These are phyloP conservation scores for Aureobasidium sp. DNA, from an alignment of 2,329 filamentous ascomycete genomes.

Conservation along the genomic window DNA sequence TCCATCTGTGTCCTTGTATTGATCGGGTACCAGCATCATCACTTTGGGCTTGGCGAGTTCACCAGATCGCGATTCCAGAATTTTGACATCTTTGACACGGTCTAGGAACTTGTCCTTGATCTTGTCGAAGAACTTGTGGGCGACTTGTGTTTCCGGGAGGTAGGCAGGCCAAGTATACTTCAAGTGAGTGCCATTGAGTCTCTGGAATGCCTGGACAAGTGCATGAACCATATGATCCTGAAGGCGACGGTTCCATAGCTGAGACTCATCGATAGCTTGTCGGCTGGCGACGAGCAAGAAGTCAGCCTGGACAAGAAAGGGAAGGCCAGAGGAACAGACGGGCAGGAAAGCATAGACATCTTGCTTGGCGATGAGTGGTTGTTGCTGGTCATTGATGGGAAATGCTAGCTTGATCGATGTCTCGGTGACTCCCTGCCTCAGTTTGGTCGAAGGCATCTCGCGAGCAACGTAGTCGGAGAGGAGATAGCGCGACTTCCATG, in stretches of 20 bases:
- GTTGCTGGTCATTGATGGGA: slow-evolving; percentile 13
- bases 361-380: slow-evolving; percentile 10
- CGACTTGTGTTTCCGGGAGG: neutral
- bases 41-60: neutral
- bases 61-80: neutral
- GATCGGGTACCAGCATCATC: neutral
- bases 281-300: slow-evolving; percentile 17
- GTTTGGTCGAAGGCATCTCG: slow-evolving; percentile 15
- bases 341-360: slow-evolving; percentile 20
- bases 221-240: slow-evolving; percentile 1
- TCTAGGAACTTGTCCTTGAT: neutral
- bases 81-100: neutral
- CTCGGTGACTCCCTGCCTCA: slow-evolving; percentile 13
- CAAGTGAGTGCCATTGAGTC: slow-evolving; percentile 11
- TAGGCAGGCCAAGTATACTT: slow-evolving; percentile 15
- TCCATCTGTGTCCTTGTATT: neutral
- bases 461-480: slow-evolving; percentile 6
- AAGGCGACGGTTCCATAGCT: slow-evolving; percentile 13
- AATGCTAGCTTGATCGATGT: slow-evolving; percentile 19
- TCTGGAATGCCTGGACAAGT: slow-evolving; percentile 7
- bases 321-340: slow-evolving; percentile 19
- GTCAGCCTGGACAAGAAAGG: slow-evolving; percentile 19
- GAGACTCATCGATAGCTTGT: slow-evolving; percentile 11
- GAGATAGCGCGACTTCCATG: neutral
- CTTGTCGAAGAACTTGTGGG: neutral